Percentiles rank a stretch among this genome's conserved stretches.
Evolutionary conservation across 768 basidiomycete species (phyloP).

Genomic region (Punctularia strigosozonata): DNA sequence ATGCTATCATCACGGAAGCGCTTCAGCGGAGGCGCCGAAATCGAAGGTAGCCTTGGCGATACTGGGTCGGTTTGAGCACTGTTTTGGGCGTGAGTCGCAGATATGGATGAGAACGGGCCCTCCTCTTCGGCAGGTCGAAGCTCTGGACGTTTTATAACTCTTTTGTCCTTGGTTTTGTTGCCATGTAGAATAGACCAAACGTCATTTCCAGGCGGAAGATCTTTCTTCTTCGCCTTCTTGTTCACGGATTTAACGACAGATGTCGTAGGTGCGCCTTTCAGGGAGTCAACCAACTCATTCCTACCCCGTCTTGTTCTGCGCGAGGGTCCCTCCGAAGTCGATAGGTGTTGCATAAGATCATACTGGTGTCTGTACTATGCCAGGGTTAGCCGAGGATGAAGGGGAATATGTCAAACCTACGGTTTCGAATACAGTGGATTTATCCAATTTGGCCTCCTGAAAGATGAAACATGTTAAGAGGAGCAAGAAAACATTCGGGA

Average conservation of each 20-base stretch:
- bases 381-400: conserved; percentile 1
- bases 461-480: conserved; percentile 3
- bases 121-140: background rate
- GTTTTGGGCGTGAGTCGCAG: conserved; percentile 1
- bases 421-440: conserved; percentile 58
- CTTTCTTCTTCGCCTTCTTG: conserved; percentile 9
- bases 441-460: conserved; percentile 64
- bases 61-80: background rate
- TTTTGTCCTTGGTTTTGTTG: conserved; percentile 13
- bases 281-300: conserved; percentile 38
- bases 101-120: conserved; percentile 1
- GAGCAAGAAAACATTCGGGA: background rate
- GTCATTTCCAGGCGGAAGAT: conserved; percentile 7
- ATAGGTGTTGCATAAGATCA: conserved; percentile 43
- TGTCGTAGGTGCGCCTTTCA: conserved; percentile 18
- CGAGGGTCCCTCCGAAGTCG: conserved; percentile 31
- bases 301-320: conserved; percentile 52
- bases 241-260: conserved; percentile 8
- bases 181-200: conserved; percentile 19
- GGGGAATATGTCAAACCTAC: conserved; percentile 27
- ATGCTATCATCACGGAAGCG: too few relatives aligned
- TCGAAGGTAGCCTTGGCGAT: background rate
- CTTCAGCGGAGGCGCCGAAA: too few relatives aligned
- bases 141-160: conserved; percentile 5
- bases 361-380: conserved; percentile 47